Base-by-base conservation (phyloP, 345 rosid genomes). In the Salix caprea region DNA sequence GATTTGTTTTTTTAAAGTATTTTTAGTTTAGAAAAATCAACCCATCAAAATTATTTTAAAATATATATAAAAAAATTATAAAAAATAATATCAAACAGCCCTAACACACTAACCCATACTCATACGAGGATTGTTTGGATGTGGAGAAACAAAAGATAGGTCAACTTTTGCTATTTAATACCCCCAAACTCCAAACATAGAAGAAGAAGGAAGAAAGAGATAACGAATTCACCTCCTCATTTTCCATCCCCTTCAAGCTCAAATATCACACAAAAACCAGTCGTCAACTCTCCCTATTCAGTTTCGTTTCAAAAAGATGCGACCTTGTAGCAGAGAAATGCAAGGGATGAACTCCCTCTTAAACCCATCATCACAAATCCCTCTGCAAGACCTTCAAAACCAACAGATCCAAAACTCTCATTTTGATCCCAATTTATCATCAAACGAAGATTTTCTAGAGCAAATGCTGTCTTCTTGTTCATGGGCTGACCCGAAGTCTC, bases 391-490 rank as follows among this genome's bases (percentile, higher is more conserved):
- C 40, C 77, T 69, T 15, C 84, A 76, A n/a, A 46, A 70, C 36
- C 69, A 73, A 18, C 77, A 85, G 86, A 85, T 85, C 82, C 88
- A 83, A 26, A 75, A 69, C 79, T 68, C 86, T 24, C 73, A 73
- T 71, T 85, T 79, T 75, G 89, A 86, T 78, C 85, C 87, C 34
- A 21, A 85, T 4, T 81, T 84, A 19, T 86, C 82, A 6, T 78
- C 85, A 30, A 67, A 81, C 30, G 97, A 92, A 77, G 94, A 87
- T 69, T 92, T 94, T 79, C 90, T 92, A 18, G 94, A 90, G 37
- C 96, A 92, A 76, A 90, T 95, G 90, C 89, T 93, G 67, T 90
- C 97, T 72, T 84, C 81, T 34, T 84, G 80, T 66, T 76, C 96
- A 1, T 88, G 90, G 89, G 36, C 86, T 23, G 90, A 86, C 85